Conservation (phyloP, 805 yeast species). For the Spathaspora boniae region DNA sequence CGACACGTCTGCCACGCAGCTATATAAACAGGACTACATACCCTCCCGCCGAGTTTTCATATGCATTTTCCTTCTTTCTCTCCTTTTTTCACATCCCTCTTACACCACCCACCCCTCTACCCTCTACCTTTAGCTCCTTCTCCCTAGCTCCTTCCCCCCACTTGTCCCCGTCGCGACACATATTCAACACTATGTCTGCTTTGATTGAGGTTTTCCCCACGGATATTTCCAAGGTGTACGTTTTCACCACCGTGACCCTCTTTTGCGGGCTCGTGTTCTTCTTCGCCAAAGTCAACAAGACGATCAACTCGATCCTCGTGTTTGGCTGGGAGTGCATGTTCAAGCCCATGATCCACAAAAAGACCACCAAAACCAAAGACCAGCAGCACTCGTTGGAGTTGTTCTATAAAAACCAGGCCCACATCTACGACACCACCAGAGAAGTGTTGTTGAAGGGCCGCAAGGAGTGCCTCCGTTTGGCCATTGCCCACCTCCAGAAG, state of each 20-base stretch:
- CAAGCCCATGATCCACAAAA: constrained; percentile 39
- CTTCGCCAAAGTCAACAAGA: constrained; percentile 17
- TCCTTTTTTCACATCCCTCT: neutral
- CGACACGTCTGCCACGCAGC: neutral
- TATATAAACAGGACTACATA: neutral
- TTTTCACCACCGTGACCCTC: constrained; percentile 16
- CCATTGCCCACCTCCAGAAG: constrained; percentile 51
- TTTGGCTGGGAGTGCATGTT: constrained; percentile 53
- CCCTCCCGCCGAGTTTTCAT: neutral
- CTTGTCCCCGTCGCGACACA: no score
- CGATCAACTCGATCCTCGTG: constrained; percentile 23
- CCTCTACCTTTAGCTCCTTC: constrained; percentile 1
- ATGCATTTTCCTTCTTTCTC: neutral
- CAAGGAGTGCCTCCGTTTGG: constrained; percentile 56
- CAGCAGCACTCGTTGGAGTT: constrained; percentile 64
- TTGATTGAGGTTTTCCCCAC: constrained; percentile 9
- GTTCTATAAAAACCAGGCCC: constrained; percentile 75
- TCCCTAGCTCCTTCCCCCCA: no score
- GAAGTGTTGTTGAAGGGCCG: constrained; percentile 66
- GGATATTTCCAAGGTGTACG: constrained; percentile 15
- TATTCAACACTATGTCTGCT: constrained; percentile 6
- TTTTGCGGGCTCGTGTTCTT: constrained; percentile 15
- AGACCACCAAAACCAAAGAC: constrained; percentile 20
- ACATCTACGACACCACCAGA: constrained; percentile 72
- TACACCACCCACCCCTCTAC: constrained; percentile 3